These are phyloP conservation scores for Solanum chmielewskii DNA, from an alignment of 257 asterid genomes.

Conservation along the genomic window DNA sequence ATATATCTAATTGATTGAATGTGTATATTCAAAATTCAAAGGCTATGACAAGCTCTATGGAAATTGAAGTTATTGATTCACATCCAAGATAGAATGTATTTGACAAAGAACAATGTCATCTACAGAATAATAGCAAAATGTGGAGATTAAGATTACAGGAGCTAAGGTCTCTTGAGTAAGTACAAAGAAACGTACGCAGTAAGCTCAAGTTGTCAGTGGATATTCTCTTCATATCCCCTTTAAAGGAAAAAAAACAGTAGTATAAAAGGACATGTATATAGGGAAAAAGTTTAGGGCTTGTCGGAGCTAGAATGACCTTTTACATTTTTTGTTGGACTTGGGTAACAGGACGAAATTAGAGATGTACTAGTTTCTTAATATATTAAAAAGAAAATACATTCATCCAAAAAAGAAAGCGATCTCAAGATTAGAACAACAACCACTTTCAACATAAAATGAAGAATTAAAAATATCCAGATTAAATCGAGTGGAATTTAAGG, in stretches of 20 bases:
- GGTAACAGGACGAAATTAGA: too few species aligned
- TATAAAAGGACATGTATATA: too few species aligned
- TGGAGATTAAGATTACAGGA: slow-evolving; percentile 12
- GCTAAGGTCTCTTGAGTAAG: slow-evolving; percentile 5
- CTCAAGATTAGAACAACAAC: not conserved
- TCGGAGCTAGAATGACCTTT: too few species aligned
- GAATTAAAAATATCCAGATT: too few species aligned
- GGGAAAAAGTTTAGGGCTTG: too few species aligned
- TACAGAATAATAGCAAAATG: slow-evolving; percentile 6
- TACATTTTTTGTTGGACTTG: too few species aligned
- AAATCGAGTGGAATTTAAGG: too few species aligned
- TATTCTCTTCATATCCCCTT: not conserved
- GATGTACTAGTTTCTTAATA: too few species aligned
- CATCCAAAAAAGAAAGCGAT: too few species aligned
- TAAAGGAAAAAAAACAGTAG: not conserved
- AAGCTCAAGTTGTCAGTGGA: slow-evolving; percentile 9
- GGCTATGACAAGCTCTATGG: not conserved
- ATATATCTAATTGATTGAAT: slow-evolving; percentile 14
- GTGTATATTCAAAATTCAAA: slow-evolving; percentile 9
- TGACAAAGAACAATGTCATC: not conserved
- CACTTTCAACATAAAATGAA: not conserved
- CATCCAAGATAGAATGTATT: slow-evolving; percentile 22
- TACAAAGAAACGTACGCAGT: slow-evolving; percentile 16
- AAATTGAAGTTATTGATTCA: slow-evolving; percentile 12
- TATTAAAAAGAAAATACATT: too few species aligned